Evolutionary conservation across 192 early-diverging fungal species (phyloP).

Genomic region (Cetraspora pellucida): DNA sequence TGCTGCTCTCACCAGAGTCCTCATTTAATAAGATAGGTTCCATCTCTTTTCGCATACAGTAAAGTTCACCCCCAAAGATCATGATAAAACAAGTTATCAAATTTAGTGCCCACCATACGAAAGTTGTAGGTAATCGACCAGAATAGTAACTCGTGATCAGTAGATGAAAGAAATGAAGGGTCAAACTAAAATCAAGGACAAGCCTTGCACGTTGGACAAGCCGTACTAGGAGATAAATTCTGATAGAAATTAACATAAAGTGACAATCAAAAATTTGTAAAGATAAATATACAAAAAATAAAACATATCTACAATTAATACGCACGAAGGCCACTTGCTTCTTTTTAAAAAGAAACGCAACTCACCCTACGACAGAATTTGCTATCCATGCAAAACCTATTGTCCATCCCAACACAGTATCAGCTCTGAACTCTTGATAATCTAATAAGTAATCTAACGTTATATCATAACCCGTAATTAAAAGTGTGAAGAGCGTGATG

Average conservation of each 20-base stretch:
- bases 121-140: constrained; percentile 59
- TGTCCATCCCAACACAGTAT: constrained; percentile 70
- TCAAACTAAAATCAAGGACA: constrained; percentile 77
- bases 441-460: constrained; percentile 71
- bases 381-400: constrained; percentile 65
- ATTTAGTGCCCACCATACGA: constrained; percentile 72
- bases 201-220: constrained; percentile 77
- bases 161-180: constrained; percentile 71
- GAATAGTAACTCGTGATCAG: constrained; percentile 59
- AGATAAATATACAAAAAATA: not conserved
- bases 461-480: constrained; percentile 62
- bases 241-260: constrained; percentile 37
- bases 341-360: not conserved
- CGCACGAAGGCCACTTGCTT: not conserved
- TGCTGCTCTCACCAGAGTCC: constrained; percentile 33
- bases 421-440: constrained; percentile 58
- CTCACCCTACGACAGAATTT: constrained; percentile 64
- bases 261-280: not conserved
- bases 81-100: constrained; percentile 55
- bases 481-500: constrained; percentile 52
- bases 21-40: constrained; percentile 54
- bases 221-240: constrained; percentile 50
- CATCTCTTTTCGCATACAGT: constrained; percentile 81
- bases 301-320: too few species aligned
- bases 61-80: constrained; percentile 77